Conservation (phyloP, 2,329 filamentous ascomycete genomes). For the Hypoxylon sp. region DNA sequence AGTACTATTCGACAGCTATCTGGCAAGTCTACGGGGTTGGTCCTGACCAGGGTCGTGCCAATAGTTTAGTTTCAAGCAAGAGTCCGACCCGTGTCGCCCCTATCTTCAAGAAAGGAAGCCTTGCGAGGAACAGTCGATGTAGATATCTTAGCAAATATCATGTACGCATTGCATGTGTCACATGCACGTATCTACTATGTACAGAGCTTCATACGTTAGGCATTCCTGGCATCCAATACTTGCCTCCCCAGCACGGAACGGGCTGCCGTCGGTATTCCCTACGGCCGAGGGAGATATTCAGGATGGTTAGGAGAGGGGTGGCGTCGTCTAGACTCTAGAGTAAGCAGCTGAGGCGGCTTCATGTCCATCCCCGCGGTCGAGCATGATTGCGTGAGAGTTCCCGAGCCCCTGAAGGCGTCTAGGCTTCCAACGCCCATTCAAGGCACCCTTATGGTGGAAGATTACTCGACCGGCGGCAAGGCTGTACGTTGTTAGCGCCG, state of each 20-base stretch:
- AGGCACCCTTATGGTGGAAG: no score
- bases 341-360: conserved; percentile 4
- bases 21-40: not conserved
- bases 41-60: not conserved
- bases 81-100: not conserved
- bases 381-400: not conserved
- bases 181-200: not conserved
- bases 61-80: not conserved
- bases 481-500: not conserved
- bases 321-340: not conserved
- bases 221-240: not conserved
- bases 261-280: not conserved
- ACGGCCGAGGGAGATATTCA: not conserved
- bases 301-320: not conserved
- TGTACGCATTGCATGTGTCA: not conserved
- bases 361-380: conserved; percentile 14
- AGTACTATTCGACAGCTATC: not conserved
- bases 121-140: not conserved
- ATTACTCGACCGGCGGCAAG: not conserved
- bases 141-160: not conserved
- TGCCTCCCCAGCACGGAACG: not conserved
- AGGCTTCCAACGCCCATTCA: no score
- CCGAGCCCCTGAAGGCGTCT: conserved; percentile 6
- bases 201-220: not conserved
- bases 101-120: not conserved